Evolutionary conservation across 1,284 basidiomycete genomes (phyloP).

Genomic region (Pyrrhoderma noxium): DNA sequence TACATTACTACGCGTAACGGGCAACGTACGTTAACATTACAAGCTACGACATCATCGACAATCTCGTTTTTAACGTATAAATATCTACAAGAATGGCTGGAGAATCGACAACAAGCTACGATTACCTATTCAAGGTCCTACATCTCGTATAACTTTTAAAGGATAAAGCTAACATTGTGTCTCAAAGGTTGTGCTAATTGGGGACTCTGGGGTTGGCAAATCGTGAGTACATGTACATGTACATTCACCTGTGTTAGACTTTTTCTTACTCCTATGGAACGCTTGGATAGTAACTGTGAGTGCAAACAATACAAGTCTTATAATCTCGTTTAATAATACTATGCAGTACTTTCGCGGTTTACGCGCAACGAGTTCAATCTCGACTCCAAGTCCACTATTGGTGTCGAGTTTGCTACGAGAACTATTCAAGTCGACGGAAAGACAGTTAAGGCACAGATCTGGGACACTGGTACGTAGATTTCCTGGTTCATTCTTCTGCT

Average conservation of each 20-base stretch:
- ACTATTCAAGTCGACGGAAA: constrained; percentile 94
- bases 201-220: constrained; percentile 99
- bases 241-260: constrained; percentile 17
- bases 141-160: not conserved
- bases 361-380: constrained; percentile 99
- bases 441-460: constrained; percentile 98
- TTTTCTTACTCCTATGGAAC: constrained; percentile 8
- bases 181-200: constrained; percentile 88
- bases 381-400: constrained; percentile 98
- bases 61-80: not conserved
- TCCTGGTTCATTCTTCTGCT: not conserved
- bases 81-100: constrained; percentile 9
- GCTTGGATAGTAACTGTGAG: constrained; percentile 1
- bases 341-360: constrained; percentile 83
- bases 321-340: constrained; percentile 3
- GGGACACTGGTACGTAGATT: constrained; percentile 82
- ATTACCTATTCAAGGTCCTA: constrained; percentile 17
- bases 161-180: not conserved
- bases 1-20: too few species aligned
- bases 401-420: constrained; percentile 97
- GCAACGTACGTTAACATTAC: too few species aligned
- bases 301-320: not conserved
- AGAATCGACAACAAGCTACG: constrained; percentile 13
- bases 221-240: constrained; percentile 51
- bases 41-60: not conserved